phyloP scores from a whole-genome alignment of 352 stramenopile species.

The Thalassiosira oceanica region DNA sequence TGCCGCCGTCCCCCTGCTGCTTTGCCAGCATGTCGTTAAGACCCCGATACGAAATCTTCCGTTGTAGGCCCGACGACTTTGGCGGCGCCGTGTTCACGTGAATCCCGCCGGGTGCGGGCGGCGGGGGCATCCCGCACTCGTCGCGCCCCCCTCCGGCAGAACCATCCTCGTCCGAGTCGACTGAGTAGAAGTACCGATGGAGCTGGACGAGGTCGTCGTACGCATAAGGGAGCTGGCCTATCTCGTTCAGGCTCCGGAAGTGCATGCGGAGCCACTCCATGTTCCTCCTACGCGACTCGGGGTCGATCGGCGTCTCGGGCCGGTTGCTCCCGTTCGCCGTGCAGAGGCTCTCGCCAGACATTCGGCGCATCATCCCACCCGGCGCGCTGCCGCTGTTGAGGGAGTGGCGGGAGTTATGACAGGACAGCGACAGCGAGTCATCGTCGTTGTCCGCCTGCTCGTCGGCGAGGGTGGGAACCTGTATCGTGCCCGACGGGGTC shows the following conservation, averaged over 20 bases:
- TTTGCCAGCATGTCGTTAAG: constrained; percentile 23
- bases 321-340: constrained; percentile 28
- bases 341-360: constrained; percentile 25
- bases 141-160: constrained; percentile 6
- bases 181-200: constrained; percentile 75
- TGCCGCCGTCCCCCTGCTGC: background rate
- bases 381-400: constrained; percentile 15
- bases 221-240: constrained; percentile 63
- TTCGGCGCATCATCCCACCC: too few species aligned
- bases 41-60: constrained; percentile 67
- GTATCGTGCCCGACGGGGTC: constrained; percentile 40
- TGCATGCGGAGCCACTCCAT: constrained; percentile 67
- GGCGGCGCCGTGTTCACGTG: constrained; percentile 21
- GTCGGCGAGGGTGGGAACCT: constrained; percentile 39
- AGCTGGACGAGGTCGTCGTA: constrained; percentile 71
- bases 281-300: constrained; percentile 50
- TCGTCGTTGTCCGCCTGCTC: background rate
- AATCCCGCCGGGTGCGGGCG: background rate
- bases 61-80: constrained; percentile 39
- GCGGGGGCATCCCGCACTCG: constrained; percentile 1
- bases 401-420: constrained; percentile 3
- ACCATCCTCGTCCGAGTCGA: constrained; percentile 51
- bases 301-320: constrained; percentile 37
- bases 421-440: constrained; percentile 4
- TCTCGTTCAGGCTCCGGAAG: constrained; percentile 57